These are phyloP conservation scores for Chaetomium cochliodes DNA, from an alignment of 495 filamentous ascomycete genomes.

Conservation along the genomic window DNA sequence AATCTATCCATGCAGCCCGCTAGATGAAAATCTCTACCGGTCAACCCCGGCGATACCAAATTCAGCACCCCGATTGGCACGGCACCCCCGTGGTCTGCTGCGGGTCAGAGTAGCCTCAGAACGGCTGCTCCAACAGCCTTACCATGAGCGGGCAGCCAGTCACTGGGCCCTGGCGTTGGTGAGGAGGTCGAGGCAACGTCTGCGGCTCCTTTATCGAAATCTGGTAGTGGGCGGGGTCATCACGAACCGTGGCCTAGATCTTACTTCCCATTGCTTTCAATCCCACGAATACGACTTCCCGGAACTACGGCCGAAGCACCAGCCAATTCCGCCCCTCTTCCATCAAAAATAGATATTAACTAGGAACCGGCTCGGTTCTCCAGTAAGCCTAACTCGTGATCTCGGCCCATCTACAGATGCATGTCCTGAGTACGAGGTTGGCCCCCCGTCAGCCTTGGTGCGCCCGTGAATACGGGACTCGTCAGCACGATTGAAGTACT, in stretches of 20 bases:
- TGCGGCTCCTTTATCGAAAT: not conserved
- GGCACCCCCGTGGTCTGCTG: not conserved
- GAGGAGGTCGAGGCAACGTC: not conserved
- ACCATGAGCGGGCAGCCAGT: not conserved
- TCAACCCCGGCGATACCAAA: slow-evolving; percentile 4
- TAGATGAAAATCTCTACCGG: slow-evolving; percentile 10
- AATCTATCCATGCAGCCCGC: slow-evolving; percentile 16
- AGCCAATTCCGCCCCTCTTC: not conserved
- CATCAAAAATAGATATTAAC: not conserved
- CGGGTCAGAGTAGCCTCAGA: not conserved
- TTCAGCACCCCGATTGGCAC: not conserved
- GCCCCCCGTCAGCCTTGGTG: not conserved
- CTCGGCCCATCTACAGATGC: not conserved
- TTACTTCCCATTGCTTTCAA: not conserved
- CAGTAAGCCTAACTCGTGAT: not conserved
- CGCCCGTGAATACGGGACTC: not conserved
- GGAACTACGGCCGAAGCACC: not conserved
- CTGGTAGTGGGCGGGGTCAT: not conserved
- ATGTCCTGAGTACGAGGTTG: not conserved
- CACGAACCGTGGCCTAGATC: not conserved
- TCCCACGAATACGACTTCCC: not conserved
- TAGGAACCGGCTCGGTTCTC: not conserved
- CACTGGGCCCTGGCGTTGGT: too few relatives aligned
- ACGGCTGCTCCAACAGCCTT: not conserved
- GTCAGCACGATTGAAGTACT: not conserved